A percentile compares a stretch with the other conserved stretches of the same genome.
These are phyloP conservation scores for Agaricus blazei DNA, from an alignment of 768 basidiomycete species.

Conservation along the genomic window DNA sequence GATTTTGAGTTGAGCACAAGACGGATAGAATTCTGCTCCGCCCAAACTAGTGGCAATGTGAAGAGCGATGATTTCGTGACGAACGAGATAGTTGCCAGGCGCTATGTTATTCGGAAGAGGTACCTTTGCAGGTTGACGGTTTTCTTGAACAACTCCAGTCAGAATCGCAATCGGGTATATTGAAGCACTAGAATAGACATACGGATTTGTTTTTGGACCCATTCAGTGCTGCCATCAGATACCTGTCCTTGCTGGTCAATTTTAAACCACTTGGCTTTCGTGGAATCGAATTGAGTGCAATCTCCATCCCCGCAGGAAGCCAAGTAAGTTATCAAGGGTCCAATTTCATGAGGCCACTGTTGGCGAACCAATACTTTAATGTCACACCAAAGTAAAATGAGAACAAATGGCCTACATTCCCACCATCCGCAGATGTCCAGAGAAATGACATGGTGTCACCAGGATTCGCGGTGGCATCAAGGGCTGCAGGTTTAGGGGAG, in stretches of 20 bases:
- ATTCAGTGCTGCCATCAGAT: constrained; percentile 27
- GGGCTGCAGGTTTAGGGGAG: constrained; percentile 35
- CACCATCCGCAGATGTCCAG: constrained; percentile 48
- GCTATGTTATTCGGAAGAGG: constrained; percentile 48
- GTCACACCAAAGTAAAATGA: background rate
- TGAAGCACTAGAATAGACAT: constrained; percentile 17
- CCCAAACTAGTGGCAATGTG: constrained; percentile 53
- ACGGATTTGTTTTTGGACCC: constrained; percentile 56
- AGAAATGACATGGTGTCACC: constrained; percentile 50
- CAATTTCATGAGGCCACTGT: constrained; percentile 51
- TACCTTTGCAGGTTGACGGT: constrained; percentile 33
- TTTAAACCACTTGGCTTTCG: constrained; percentile 71
- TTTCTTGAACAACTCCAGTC: constrained; percentile 22
- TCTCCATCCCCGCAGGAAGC: constrained; percentile 51
- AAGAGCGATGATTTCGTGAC: constrained; percentile 77
- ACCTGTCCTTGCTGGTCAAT: constrained; percentile 45
- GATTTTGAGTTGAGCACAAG: constrained; percentile 57
- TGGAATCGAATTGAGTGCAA: constrained; percentile 57
- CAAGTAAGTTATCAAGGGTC: constrained; percentile 75
- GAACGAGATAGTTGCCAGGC: constrained; percentile 69
- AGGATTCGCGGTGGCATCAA: constrained; percentile 52
- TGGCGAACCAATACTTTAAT: background rate
- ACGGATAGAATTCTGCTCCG: constrained; percentile 79
- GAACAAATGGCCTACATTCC: constrained; percentile 22
- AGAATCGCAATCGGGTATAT: background rate